Conservation (phyloP, 495 filamentous ascomycete species). For the Hypoxylon cercidicola region DNA sequence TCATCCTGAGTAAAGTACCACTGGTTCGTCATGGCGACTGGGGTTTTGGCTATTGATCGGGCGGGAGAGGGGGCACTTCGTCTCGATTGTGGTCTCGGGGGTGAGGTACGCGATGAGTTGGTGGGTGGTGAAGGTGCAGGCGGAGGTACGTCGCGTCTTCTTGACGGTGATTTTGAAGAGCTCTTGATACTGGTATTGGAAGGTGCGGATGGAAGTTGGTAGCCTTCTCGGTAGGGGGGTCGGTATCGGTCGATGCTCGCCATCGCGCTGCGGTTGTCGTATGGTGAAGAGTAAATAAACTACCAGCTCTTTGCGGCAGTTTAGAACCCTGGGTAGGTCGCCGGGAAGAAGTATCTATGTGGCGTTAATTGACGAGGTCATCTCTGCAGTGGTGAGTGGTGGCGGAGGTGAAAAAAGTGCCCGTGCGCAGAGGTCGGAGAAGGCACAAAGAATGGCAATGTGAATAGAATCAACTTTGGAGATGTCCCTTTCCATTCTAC, state of each 20-base stretch:
- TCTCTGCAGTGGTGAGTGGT: constrained; percentile 6
- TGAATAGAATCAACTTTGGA: constrained; percentile 23
- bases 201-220: constrained; percentile 48
- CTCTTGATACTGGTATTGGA: constrained; percentile 44
- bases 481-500: constrained; percentile 30
- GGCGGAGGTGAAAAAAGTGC: not conserved
- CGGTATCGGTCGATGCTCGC: constrained; percentile 64
- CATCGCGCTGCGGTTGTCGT: constrained; percentile 45
- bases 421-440: not conserved
- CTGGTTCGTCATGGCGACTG: constrained; percentile 62
- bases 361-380: constrained; percentile 16
- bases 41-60: constrained; percentile 41
- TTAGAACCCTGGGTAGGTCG: constrained; percentile 10
- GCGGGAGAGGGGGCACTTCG: constrained; percentile 53
- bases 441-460: constrained; percentile 10
- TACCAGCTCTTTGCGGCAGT: constrained; percentile 12
- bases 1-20: constrained; percentile 93
- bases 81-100: constrained; percentile 57
- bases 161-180: constrained; percentile 55
- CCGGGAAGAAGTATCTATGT: constrained; percentile 18
- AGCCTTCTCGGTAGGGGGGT: constrained; percentile 56
- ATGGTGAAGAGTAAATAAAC: constrained; percentile 4
- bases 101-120: constrained; percentile 59
- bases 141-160: constrained; percentile 62
- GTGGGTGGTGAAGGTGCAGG: constrained; percentile 64